Evolutionary conservation across 305 asterid species (phyloP).

Genomic region (Fraxinus baroniana): DNA sequence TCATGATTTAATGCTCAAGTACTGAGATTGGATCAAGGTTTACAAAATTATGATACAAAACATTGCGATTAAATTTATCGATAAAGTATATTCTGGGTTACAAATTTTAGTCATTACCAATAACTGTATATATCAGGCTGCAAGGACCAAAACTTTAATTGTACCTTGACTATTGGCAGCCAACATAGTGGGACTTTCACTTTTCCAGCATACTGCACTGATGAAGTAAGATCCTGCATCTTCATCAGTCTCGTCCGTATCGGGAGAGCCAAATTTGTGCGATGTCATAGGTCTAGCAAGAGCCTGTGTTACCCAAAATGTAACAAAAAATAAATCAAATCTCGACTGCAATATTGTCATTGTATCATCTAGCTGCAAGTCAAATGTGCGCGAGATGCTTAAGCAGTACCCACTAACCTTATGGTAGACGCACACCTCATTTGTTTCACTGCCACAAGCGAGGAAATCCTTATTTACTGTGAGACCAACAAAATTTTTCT

Average conservation of each 20-base stretch:
- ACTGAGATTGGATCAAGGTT: not conserved
- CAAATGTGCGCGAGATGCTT: not conserved
- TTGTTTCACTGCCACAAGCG: slow-evolving; percentile 83
- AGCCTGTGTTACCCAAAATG: slow-evolving; percentile 39
- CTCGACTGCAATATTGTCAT: not conserved
- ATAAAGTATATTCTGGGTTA: not conserved
- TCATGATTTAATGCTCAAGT: not conserved
- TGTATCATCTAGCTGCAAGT: not conserved
- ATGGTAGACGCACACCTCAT: slow-evolving; percentile 71
- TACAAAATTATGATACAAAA: not conserved
- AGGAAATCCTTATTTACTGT: slow-evolving; percentile 60
- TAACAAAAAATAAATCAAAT: not conserved
- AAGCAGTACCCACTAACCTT: slow-evolving; percentile 42
- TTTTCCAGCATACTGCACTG: slow-evolving; percentile 87
- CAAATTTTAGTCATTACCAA: not conserved
- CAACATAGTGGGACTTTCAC: slow-evolving; percentile 72
- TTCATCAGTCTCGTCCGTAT: slow-evolving; percentile 50
- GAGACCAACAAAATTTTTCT: slow-evolving; percentile 79
- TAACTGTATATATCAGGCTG: slow-evolving; percentile 44
- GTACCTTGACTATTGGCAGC: slow-evolving; percentile 85
- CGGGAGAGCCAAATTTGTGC: slow-evolving; percentile 72
- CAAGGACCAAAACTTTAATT: slow-evolving; percentile 68
- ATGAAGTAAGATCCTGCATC: slow-evolving; percentile 67
- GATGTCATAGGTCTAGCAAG: slow-evolving; percentile 63
- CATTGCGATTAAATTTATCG: not conserved